phyloP scores from a whole-genome alignment of 78 protist genomes.

The Dictyostelium capitatum region DNA sequence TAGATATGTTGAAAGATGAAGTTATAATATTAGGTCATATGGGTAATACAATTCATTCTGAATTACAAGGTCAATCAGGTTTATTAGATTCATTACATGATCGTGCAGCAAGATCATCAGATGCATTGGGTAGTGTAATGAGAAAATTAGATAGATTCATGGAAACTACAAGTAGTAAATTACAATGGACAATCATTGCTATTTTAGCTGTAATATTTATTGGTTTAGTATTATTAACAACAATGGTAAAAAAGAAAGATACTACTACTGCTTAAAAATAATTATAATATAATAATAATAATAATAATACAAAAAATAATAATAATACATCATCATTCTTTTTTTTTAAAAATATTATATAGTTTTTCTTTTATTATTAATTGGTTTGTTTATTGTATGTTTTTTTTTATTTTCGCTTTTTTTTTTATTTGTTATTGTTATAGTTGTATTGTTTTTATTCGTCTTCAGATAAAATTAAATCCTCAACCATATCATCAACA shows the following conservation, averaged over 20 bases:
- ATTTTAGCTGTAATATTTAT: conserved; percentile 54
- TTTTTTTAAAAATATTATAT: background rate
- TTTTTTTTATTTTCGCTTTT: background rate
- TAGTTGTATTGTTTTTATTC: conserved; percentile 22
- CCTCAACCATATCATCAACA: conserved; percentile 65
- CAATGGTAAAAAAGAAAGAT: conserved; percentile 34
- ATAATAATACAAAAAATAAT: background rate
- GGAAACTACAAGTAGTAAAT: conserved; percentile 49
- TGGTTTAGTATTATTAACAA: conserved; percentile 40
- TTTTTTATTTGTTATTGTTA: background rate
- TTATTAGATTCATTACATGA: conserved; percentile 58
- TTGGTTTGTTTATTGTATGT: background rate
- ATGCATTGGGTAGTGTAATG: conserved; percentile 52
- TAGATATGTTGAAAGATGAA: conserved; percentile 17
- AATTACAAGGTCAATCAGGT: conserved; percentile 33
- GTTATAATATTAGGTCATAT: conserved; percentile 42
- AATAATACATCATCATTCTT: too few species aligned
- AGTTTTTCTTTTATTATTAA: background rate
- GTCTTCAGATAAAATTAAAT: conserved; percentile 64
- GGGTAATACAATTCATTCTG: conserved; percentile 32
- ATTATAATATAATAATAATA: background rate
- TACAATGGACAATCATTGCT: conserved; percentile 70
- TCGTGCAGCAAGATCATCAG: conserved; percentile 39
- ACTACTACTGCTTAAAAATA: background rate
- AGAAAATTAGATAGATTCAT: conserved; percentile 75